Conservation (phyloP, 805 yeast species). For the Yamadazyma ubonensis region DNA sequence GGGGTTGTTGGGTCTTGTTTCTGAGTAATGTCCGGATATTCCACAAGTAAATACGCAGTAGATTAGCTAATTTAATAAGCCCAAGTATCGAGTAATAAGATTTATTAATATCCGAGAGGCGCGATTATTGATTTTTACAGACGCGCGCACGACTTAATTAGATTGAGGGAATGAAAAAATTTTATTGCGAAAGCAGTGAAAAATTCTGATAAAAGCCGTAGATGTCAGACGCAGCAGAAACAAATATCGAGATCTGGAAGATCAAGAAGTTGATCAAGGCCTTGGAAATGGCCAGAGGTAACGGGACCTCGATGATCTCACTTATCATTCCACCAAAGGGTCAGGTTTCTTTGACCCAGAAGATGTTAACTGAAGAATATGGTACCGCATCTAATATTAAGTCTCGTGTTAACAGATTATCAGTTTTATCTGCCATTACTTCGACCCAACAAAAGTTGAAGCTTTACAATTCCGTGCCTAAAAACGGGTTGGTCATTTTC, state of each 20-base stretch:
- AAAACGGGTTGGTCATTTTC: conserved; percentile 91
- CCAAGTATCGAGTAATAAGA: no score
- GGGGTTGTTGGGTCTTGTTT: no score
- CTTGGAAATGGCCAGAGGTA: conserved; percentile 91
- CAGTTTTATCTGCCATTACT: conserved; percentile 94
- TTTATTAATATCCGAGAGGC: no score
- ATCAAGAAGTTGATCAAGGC: conserved; percentile 89
- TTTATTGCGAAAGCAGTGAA: not conserved
- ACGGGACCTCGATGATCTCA: conserved; percentile 99
- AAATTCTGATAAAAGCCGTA: conserved; percentile 23
- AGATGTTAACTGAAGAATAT: conserved; percentile 95
- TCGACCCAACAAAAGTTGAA: conserved; percentile 97
- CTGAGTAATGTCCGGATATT: no score
- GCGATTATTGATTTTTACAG: no score
- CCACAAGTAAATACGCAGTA: no score
- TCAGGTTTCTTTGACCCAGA: conserved; percentile 83
- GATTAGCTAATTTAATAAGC: no score
- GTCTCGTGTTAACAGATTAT: conserved; percentile 93
- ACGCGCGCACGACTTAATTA: conserved; percentile 2
- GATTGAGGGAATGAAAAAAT: conserved; percentile 5
- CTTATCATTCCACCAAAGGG: conserved; percentile 94
- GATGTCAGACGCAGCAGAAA: conserved; percentile 72
- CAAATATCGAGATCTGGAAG: conserved; percentile 98
- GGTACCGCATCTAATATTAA: conserved; percentile 98
- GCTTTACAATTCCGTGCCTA: conserved; percentile 84